A percentile compares a stretch with the other conserved stretches of the same genome.
Evolutionary conservation across 2,329 filamentous ascomycete species (phyloP).

Genomic region (Sporothrix luriei): DNA sequence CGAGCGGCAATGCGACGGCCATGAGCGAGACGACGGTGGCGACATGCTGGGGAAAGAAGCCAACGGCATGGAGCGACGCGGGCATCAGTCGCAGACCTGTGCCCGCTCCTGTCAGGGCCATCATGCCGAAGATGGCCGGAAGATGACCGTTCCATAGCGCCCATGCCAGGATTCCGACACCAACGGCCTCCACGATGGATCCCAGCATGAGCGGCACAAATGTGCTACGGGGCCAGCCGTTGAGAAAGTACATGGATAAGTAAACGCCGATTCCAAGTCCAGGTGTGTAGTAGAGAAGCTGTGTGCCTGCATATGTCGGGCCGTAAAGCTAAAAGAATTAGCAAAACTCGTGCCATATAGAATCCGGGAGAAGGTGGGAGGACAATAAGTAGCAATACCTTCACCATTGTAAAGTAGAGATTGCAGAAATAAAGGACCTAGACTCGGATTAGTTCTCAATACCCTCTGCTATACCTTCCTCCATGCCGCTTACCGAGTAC

Average conservation of each 20-base stretch:
- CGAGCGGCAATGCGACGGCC: conserved; percentile 62
- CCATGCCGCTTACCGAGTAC: conserved; percentile 47
- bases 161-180: conserved; percentile 60
- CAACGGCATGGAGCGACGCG: conserved; percentile 63
- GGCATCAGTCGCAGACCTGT: conserved; percentile 67
- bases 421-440: conserved; percentile 68
- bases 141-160: conserved; percentile 41
- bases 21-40: conserved; percentile 63
- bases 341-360: neutral
- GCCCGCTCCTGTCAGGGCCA: conserved; percentile 64
- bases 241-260: conserved; percentile 61
- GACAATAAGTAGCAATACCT: neutral
- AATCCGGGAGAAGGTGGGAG: too few relatives aligned
- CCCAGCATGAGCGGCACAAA: conserved; percentile 61
- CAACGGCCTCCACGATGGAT: conserved; percentile 58
- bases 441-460: conserved; percentile 44
- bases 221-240: conserved; percentile 63
- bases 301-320: conserved; percentile 27
- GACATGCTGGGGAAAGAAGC: conserved; percentile 60
- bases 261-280: conserved; percentile 64
- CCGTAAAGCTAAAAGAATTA: conserved; percentile 41
- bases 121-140: conserved; percentile 61
- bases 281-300: conserved; percentile 64
- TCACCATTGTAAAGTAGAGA: conserved; percentile 66
- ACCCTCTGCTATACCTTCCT: neutral